A percentile compares a stretch with the other conserved stretches of the same genome.
These are phyloP conservation scores for Cladosporium sp. DNA, from an alignment of 2,329 filamentous ascomycete genomes.

Conservation along the genomic window DNA sequence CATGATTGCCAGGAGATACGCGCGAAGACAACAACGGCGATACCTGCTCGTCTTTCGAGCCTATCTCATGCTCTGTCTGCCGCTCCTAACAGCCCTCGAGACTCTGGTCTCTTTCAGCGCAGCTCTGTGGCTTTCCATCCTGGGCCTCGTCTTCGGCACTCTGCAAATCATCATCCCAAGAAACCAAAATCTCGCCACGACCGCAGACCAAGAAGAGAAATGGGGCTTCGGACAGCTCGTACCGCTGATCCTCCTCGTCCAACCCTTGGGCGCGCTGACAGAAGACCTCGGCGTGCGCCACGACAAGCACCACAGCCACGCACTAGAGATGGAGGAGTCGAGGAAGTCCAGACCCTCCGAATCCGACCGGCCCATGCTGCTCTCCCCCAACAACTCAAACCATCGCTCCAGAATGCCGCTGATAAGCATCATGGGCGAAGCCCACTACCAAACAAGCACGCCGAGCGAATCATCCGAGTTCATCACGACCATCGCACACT, in stretches of 20 bases:
- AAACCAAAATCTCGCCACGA: slow-evolving; percentile 16
- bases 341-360: not conserved
- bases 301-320: not conserved
- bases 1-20: slow-evolving; percentile 20
- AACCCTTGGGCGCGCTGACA: slow-evolving; percentile 27
- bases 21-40: not conserved
- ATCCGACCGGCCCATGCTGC: not conserved
- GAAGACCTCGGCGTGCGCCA: slow-evolving; percentile 22
- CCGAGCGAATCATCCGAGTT: not conserved
- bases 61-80: slow-evolving; percentile 21
- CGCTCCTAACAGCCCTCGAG: slow-evolving; percentile 23
- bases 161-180: slow-evolving; percentile 30
- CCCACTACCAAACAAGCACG: not conserved
- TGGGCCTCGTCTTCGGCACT: slow-evolving; percentile 29
- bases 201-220: slow-evolving; percentile 18
- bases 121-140: slow-evolving; percentile 25
- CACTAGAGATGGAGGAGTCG: not conserved
- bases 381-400: not conserved
- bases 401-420: not conserved
- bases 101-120: slow-evolving; percentile 28
- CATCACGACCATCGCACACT: not conserved
- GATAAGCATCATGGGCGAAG: not conserved
- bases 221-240: slow-evolving; percentile 30
- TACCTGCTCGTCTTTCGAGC: not conserved
- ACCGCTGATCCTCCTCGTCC: slow-evolving; percentile 29